Percentiles rank a stretch among this genome's conserved stretches.
Conservation (phyloP, 2,329 filamentous ascomycete genomes). For the Xylariaceae sp. region DNA sequence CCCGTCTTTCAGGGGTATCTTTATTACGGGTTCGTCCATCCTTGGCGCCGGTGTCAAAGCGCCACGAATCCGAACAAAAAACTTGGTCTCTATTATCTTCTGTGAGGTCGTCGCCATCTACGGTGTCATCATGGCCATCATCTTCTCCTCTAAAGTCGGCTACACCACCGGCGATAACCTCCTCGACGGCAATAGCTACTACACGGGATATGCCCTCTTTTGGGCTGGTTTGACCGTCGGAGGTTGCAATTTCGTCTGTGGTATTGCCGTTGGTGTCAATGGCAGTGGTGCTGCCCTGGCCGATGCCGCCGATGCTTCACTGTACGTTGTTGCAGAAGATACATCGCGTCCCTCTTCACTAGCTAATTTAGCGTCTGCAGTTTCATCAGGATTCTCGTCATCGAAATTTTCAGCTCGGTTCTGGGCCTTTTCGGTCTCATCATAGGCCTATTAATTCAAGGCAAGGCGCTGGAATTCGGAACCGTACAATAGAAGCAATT, state of each 20-base stretch:
- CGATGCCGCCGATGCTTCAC: slow-evolving; percentile 83
- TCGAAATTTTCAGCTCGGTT: slow-evolving; percentile 98
- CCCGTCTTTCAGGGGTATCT: slow-evolving; percentile 73
- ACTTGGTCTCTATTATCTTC: slow-evolving; percentile 99
- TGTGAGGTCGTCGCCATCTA: slow-evolving; percentile 99
- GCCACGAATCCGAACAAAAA: slow-evolving; percentile 97
- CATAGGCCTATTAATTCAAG: slow-evolving; percentile 81
- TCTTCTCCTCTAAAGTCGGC: slow-evolving; percentile 87
- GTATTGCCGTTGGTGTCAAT: slow-evolving; percentile 96
- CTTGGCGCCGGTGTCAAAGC: slow-evolving; percentile 94
- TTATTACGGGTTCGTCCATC: slow-evolving; percentile 97
- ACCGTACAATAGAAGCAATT: slow-evolving; percentile 25
- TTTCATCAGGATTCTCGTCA: slow-evolving; percentile 97
- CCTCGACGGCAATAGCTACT: slow-evolving; percentile 76
- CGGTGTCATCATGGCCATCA: slow-evolving; percentile 99
- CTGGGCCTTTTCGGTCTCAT: slow-evolving; percentile 95
- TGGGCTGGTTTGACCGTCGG: slow-evolving; percentile 95
- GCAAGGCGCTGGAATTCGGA: slow-evolving; percentile 75
- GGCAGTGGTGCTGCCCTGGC: slow-evolving; percentile 93
- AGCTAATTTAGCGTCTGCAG: slow-evolving; percentile 41
- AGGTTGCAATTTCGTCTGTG: slow-evolving; percentile 92
- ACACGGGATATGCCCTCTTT: slow-evolving; percentile 92
- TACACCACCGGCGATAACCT: slow-evolving; percentile 59
- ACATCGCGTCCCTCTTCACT: slow-evolving; percentile 1
- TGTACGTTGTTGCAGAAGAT: slow-evolving; percentile 55